Evolutionary conservation across 1,139 yeast genomes (phyloP).

Genomic region (Meyerozyma elateridarum): DNA sequence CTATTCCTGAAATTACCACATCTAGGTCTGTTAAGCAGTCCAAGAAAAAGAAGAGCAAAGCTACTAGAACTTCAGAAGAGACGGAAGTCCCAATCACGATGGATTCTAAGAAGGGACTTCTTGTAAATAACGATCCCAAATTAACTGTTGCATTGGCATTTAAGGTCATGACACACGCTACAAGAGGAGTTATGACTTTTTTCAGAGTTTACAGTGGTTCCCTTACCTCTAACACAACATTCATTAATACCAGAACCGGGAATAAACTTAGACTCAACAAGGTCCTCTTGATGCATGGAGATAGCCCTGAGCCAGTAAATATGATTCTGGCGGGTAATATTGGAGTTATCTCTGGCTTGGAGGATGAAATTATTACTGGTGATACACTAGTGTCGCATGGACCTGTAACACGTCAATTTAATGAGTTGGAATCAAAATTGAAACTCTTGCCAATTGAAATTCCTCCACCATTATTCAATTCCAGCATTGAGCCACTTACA

Average conservation of each 20-base stretch:
- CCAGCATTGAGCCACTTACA: slow-evolving; percentile 77
- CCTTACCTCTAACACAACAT: slow-evolving; percentile 54
- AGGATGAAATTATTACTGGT: slow-evolving; percentile 75
- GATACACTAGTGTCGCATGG: slow-evolving; percentile 74
- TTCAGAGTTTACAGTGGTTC: slow-evolving; percentile 85
- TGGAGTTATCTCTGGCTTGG: slow-evolving; percentile 80
- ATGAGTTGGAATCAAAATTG: slow-evolving; percentile 43
- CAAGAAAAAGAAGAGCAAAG: slow-evolving; percentile 14
- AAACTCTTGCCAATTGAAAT: slow-evolving; percentile 71
- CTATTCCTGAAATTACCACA: slow-evolving; percentile 49
- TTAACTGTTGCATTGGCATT: slow-evolving; percentile 82
- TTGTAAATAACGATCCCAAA: slow-evolving; percentile 51
- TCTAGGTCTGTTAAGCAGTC: slow-evolving; percentile 12
- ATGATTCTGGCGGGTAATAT: slow-evolving; percentile 72
- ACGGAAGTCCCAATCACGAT: slow-evolving; percentile 29
- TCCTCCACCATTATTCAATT: slow-evolving; percentile 92
- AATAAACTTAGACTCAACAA: slow-evolving; percentile 62
- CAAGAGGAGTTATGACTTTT: slow-evolving; percentile 79
- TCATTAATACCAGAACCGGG: slow-evolving; percentile 68
- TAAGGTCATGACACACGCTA: slow-evolving; percentile 83
- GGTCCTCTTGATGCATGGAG: slow-evolving; percentile 83
- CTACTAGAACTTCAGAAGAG: slow-evolving; percentile 7
- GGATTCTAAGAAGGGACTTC: slow-evolving; percentile 43
- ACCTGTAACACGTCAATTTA: slow-evolving; percentile 42
- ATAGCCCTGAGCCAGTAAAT: slow-evolving; percentile 67